These are phyloP conservation scores for Capronia americana DNA, from an alignment of 2,329 filamentous ascomycete species.

Conservation along the genomic window DNA sequence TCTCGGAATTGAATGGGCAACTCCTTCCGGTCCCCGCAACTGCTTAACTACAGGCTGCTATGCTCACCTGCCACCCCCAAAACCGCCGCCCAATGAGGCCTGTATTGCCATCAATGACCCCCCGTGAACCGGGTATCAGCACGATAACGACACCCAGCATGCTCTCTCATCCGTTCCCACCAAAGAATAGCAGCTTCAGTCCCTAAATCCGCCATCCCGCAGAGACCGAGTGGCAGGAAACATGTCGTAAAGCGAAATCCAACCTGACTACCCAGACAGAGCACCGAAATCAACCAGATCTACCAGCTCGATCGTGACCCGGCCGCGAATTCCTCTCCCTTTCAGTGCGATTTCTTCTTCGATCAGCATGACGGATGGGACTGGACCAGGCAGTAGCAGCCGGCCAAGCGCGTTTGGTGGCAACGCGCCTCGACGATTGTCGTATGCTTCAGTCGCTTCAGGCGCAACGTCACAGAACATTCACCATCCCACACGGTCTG, in stretches of 20 bases:
- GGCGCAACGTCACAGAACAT: conserved; percentile 53
- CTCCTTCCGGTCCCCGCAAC: conserved; percentile 26
- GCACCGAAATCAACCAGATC: conserved; percentile 12
- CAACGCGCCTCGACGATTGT: conserved; percentile 56
- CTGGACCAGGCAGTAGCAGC: conserved; percentile 26
- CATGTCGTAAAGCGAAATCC: conserved; percentile 13
- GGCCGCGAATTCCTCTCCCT: background rate
- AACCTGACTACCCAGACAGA: background rate
- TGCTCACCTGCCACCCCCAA: conserved; percentile 25
- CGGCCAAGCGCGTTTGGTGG: conserved; percentile 26
- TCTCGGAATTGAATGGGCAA: conserved; percentile 7
- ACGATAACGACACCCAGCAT: conserved; percentile 27
- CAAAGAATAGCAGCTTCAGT: background rate
- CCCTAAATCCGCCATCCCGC: background rate
- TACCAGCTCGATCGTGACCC: conserved; percentile 26
- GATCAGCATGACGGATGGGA: conserved; percentile 31
- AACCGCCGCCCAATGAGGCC: conserved; percentile 22
- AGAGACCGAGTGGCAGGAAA: background rate
- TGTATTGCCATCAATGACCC: conserved; percentile 24
- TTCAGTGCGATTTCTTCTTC: background rate
- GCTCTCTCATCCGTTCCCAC: conserved; percentile 9
- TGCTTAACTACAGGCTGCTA: conserved; percentile 17
- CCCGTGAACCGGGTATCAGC: conserved; percentile 22
- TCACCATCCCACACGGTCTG: conserved; percentile 51
- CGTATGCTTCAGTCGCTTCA: conserved; percentile 67